Conservation (phyloP, 2,329 filamentous ascomycete species). For the Aureobasidium melanogenum region DNA sequence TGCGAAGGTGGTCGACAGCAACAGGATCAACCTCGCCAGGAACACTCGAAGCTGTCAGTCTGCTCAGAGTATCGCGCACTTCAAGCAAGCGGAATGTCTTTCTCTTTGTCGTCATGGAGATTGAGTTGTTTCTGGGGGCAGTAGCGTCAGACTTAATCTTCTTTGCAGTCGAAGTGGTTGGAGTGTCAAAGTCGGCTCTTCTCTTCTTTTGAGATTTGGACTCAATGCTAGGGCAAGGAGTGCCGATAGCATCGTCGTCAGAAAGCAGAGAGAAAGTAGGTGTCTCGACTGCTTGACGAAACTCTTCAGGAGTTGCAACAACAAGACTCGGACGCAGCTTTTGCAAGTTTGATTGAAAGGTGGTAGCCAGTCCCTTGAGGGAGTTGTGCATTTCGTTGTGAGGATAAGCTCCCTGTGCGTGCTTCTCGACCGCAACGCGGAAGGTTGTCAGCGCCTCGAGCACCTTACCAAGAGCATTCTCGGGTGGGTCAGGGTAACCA, state of each 20-base stretch:
- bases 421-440: conserved; percentile 42
- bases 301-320: conserved; percentile 20
- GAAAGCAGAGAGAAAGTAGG: conserved; percentile 14
- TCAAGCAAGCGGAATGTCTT: conserved; percentile 5
- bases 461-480: conserved; percentile 59
- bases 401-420: conserved; percentile 43
- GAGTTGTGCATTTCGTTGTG: conserved; percentile 35
- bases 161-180: background rate
- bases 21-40: conserved; percentile 27
- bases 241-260: conserved; percentile 16
- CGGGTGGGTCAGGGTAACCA: conserved; percentile 52
- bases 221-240: conserved; percentile 6
- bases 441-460: conserved; percentile 52
- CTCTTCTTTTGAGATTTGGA: background rate
- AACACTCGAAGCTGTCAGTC: conserved; percentile 21
- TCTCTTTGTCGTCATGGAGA: background rate
- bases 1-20: conserved; percentile 25
- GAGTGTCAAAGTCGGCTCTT: background rate
- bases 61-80: background rate
- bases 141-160: background rate
- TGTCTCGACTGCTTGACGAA: background rate
- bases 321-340: conserved; percentile 22
- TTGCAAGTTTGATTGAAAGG: conserved; percentile 40
- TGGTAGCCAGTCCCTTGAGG: conserved; percentile 25
- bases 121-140: background rate